Base-by-base conservation (phyloP, 2,329 filamentous ascomycete species). In the Hymenoscyphus linearis region DNA sequence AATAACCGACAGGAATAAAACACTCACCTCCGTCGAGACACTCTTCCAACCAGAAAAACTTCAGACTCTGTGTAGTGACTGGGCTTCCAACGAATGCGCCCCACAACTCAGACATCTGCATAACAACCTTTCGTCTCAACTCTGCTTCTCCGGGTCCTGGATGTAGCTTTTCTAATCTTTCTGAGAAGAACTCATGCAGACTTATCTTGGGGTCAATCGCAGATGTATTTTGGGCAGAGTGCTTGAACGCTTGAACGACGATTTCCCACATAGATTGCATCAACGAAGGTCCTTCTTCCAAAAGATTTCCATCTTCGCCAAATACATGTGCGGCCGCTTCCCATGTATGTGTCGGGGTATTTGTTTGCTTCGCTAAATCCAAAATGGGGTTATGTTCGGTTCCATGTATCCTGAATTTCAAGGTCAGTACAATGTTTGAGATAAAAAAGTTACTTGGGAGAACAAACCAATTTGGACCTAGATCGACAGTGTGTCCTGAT, bases 21-120 rank as follows among this genome's bases (percentile, higher is more conserved):
- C 18, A 68, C 68, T 62, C 60, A 75, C 73, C 73, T 27, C 82
- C 82, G 67, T 83, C 81, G 55, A 85, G 78, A 57, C 80, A 82
- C 67, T 84, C 81, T 67, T 85, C 81, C 2, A 85, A 70, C 79
- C 81, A 84, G 66, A 84, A 82, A 69, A 78, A 84, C 68, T 79
- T 82, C 59, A 85, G 71, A 67, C 80, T 83, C 69, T 85, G 82
- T 26, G 65, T 75, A 40, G 74, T 72, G 3, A 83, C 74, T 2
- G 76, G 73, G 59, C 75, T 79, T 3, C 82, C 82, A 26, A 84
- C 78, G 67, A 82, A 84, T 0, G 77, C 77, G 12, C 82, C 81
- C 80, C 82, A 84, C 25, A 70, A 62, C 44, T 71, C 69, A 3
- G 80, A 72, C 14, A 74, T 76, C 40, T 74, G 68, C 57, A 76